Conservation (phyloP, 805 yeast species). For the Teunomyces panamensis region DNA sequence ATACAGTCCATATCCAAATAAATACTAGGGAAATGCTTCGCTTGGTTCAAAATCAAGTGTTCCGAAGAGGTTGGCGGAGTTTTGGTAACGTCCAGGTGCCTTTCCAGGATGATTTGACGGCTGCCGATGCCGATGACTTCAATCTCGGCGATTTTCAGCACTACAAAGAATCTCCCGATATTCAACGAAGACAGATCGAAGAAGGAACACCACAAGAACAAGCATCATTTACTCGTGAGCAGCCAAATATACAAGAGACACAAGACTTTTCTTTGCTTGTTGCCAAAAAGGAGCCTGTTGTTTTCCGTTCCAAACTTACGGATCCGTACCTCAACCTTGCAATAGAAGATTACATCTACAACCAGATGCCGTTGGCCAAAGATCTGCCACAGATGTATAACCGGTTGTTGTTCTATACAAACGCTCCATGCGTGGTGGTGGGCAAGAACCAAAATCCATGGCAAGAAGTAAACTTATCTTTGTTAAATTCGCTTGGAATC, state of each 20-base stretch:
- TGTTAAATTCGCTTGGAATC: slow-evolving; percentile 47
- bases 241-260: too few species aligned
- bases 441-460: slow-evolving; percentile 97
- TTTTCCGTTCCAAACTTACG: slow-evolving; percentile 54
- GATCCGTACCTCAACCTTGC: slow-evolving; percentile 80
- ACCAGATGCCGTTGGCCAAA: slow-evolving; percentile 49
- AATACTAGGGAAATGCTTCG: background rate
- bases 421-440: slow-evolving; percentile 82
- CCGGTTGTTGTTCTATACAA: slow-evolving; percentile 69
- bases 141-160: slow-evolving; percentile 38
- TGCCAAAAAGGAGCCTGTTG: slow-evolving; percentile 38
- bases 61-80: slow-evolving; percentile 2
- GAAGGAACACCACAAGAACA: slow-evolving; percentile 2
- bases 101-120: slow-evolving; percentile 37
- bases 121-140: slow-evolving; percentile 33
- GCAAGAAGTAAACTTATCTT: slow-evolving; percentile 71
- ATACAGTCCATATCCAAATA: background rate
- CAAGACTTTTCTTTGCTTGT: slow-evolving; percentile 1
- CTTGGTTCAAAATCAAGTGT: background rate
- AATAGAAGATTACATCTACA: slow-evolving; percentile 74
- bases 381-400: slow-evolving; percentile 28
- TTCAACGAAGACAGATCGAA: background rate
- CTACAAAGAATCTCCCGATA: slow-evolving; percentile 16
- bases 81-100: slow-evolving; percentile 27
- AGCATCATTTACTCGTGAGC: background rate